Evolutionary conservation across 108 stramenopile species (phyloP), one percentile per base, ranked within the genome.

Genomic region (Discostella stelligeroides): DNA sequence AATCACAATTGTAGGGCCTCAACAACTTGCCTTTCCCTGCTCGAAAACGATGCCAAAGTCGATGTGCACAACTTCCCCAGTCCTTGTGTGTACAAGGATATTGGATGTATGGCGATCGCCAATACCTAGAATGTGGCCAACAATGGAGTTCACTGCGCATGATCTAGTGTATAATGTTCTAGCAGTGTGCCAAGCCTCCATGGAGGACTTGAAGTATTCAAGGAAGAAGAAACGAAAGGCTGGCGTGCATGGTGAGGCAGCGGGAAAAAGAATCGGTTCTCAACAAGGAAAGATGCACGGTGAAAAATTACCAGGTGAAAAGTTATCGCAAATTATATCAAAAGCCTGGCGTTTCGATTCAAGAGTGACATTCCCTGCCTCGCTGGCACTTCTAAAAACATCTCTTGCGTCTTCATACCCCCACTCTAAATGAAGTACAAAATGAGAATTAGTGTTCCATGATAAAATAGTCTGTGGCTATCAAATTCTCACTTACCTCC

Each of bases 1-100:
- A n/a, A n/a, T n/a, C n/a, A n/a, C n/a, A n/a, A n/a, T n/a, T n/a
- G n/a, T n/a, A n/a, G n/a, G n/a, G n/a, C n/a, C n/a, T n/a, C 15
- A 55, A 41, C 13, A 67, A 58, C 83, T 60, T 42, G 88, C 78
- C 82, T 96, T 97, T 38, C 97, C 99, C 70, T 98, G 98, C 70
- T 99, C 99, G 59, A 99, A 99, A n/a, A 97, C 93, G 25, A 98
- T 85, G 1, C 99, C 98, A 76, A 99, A 99, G 74, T 99, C 99
- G 60, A 99, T 99, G 69, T 99, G 99, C 2, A 99, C 94, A 29
- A 98, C 81, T 73, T 98, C 98, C 11, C 82, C 92, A 13, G 97
- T 96, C 45, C 73, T 88, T 37, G 89, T 73, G 60, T 98, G 90
- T 37, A 99, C 83, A 24, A 98, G 87, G 58, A 99, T 98, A 70